Percentiles rank a stretch among this genome's conserved stretches.
Evolutionary conservation across 2,329 filamentous ascomycete species (phyloP).

Genomic region (Pseudocercospora eumusae): DNA sequence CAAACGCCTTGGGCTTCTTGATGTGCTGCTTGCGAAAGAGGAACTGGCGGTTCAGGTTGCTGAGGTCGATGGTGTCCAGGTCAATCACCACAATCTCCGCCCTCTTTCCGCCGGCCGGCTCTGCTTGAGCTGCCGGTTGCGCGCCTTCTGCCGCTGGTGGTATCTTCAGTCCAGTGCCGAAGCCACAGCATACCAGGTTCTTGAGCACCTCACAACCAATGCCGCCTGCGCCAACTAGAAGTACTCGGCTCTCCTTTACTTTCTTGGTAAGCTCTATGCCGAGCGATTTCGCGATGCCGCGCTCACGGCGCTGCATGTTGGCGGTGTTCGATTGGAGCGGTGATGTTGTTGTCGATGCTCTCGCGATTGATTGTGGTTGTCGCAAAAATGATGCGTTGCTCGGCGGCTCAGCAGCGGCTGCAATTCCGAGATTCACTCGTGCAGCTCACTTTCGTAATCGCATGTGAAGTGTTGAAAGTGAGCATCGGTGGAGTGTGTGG

Average conservation of each 20-base stretch:
- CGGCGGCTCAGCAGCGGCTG: slow-evolving; percentile 1
- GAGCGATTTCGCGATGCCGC: slow-evolving; percentile 62
- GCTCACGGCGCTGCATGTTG: slow-evolving; percentile 48
- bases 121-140: slow-evolving; percentile 9
- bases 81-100: slow-evolving; percentile 87
- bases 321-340: background rate
- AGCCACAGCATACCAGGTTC: slow-evolving; percentile 88
- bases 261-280: slow-evolving; percentile 60
- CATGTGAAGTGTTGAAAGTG: background rate
- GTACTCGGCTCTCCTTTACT: slow-evolving; percentile 50
- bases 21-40: slow-evolving; percentile 96
- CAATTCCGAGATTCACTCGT: slow-evolving; percentile 1
- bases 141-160: slow-evolving; percentile 11
- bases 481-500: background rate
- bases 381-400: background rate
- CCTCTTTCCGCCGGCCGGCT: slow-evolving; percentile 20
- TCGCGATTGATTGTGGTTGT: background rate
- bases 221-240: slow-evolving; percentile 94
- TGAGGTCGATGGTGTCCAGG: slow-evolving; percentile 96
- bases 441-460: slow-evolving; percentile 6
- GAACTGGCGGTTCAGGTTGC: slow-evolving; percentile 96
- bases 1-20: slow-evolving; percentile 92
- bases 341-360: background rate
- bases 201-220: slow-evolving; percentile 98
- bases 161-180: slow-evolving; percentile 54